A percentile compares a stretch with the other conserved stretches of the same genome.
Evolutionary conservation across 2,329 filamentous ascomycete genomes (phyloP).

Genomic region (Akanthomyces lecanii): DNA sequence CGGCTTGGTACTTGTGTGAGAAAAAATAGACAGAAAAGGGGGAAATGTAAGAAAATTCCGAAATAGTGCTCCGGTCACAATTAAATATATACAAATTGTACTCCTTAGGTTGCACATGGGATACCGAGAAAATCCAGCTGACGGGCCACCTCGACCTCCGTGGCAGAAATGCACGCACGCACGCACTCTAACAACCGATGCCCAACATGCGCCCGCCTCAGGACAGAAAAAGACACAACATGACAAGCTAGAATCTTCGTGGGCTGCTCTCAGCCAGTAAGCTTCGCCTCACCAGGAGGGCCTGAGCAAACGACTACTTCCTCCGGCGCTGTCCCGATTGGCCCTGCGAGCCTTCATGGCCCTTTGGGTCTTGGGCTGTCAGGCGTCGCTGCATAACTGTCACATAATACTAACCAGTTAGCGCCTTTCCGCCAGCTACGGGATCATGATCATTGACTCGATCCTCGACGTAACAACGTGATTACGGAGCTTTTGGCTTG

Average conservation of each 20-base stretch:
- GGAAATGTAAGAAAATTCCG: background rate
- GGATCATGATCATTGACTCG: too few relatives aligned
- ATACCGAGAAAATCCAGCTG: background rate
- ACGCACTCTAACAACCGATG: background rate
- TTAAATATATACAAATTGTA: background rate
- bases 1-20: background rate
- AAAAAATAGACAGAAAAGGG: background rate
- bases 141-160: background rate
- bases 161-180: conserved; percentile 21
- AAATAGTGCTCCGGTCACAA: background rate
- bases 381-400: background rate
- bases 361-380: background rate
- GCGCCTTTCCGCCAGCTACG: background rate
- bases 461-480: background rate
- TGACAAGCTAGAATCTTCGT: too few relatives aligned
- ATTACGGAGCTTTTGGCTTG: too few relatives aligned
- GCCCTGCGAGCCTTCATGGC: background rate
- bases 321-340: background rate
- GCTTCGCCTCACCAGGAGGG: background rate
- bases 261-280: background rate
- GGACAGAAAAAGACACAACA: background rate
- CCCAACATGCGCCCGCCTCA: background rate
- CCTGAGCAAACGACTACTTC: background rate
- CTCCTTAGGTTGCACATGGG: background rate
- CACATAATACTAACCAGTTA: background rate